Base-by-base conservation (phyloP, 148 eudicot species). In the Linanthus parryae region DNA sequence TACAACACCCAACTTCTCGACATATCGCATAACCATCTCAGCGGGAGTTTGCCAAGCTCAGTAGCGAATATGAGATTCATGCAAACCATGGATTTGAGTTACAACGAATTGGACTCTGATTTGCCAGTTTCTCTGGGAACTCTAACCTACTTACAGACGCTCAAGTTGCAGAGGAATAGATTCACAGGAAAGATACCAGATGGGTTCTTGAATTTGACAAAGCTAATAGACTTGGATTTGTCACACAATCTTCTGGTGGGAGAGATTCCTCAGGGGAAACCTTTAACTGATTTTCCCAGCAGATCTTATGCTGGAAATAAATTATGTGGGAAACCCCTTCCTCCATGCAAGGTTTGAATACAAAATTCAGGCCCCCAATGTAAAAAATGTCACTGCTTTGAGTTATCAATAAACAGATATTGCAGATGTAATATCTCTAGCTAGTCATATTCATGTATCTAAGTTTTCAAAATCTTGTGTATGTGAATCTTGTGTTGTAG, bases 281-380 rank as follows among this genome's bases (percentile, higher is more conserved):
- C 85, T 16, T 52, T 83, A 1, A 68, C 63, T 44, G 54, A 50
- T 38, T 79, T 79, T 57, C 82, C 85, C 4, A 24, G n/a, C 35
- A 63, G 72, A 53, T 70, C 81, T 26, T 84, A 59, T 37, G 18
- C 65, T 4, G 76, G 88, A 27, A 81, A 81, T 54, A 64, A 23
- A 66, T 52, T 78, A 34, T 78, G 77, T 59, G 78, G 85, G 12
- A 55, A 45, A 64, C 80, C 88, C 44, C 78, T 81, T 44, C 51
- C 64, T 23, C 83, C 73, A 37, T 81, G 84, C 57, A 70, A 33
- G 40, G 18, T 44, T 50, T 81, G 63, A 61, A 25, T 25, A 11
- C 24, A 10, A 22, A 4, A 14, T 20, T 26, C 45, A 35, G 2
- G 13, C 17, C 2, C 7, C 10, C 9, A 35, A 3, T 35, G 13